A percentile compares a stretch with the other conserved stretches of the same genome.
Conservation (phyloP, 768 basidiomycete species). For the Russula vinacea region DNA sequence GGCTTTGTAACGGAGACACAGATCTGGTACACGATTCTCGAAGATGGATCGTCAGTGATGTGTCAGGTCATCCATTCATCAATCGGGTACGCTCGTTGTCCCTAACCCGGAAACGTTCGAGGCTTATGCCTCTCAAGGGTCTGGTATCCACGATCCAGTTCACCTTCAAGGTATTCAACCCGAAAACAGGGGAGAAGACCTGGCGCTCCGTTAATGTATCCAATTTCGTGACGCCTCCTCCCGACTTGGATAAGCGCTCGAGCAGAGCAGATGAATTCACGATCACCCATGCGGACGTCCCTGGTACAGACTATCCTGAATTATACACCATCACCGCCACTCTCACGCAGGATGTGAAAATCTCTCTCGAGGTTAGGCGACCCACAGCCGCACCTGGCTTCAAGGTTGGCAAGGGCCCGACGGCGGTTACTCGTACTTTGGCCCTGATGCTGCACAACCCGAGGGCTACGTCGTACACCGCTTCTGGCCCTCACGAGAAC, state of each 20-base stretch:
- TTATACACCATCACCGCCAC: conserved; percentile 77
- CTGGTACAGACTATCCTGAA: conserved; percentile 64
- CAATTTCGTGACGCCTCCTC: conserved; percentile 75
- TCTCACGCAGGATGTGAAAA: conserved; percentile 72
- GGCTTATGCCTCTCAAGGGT: conserved; percentile 47
- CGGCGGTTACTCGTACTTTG: conserved; percentile 90
- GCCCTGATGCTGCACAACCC: conserved; percentile 59
- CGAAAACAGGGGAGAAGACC: conserved; percentile 62
- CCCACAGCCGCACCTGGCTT: conserved; percentile 75
- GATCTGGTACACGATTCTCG: conserved; percentile 74
- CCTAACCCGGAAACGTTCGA: conserved; percentile 19
- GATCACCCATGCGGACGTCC: conserved; percentile 59
- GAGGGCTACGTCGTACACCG: conserved; percentile 88
- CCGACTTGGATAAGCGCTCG: conserved; percentile 79
- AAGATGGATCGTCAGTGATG: conserved; percentile 76
- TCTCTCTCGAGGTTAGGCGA: conserved; percentile 70
- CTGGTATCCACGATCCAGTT: conserved; percentile 94
- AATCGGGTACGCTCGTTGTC: conserved; percentile 63
- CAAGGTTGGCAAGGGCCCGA: conserved; percentile 86
- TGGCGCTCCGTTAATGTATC: conserved; percentile 89
- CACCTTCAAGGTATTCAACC: conserved; percentile 83
- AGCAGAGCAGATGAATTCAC: conserved; percentile 83
- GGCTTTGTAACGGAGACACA: conserved; percentile 94
- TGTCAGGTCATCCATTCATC: conserved; percentile 86
- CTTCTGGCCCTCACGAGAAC: conserved; percentile 78